Evolutionary conservation across 2,329 filamentous ascomycete species (phyloP).

Genomic region (Neopestalotiopsis clavispora): DNA sequence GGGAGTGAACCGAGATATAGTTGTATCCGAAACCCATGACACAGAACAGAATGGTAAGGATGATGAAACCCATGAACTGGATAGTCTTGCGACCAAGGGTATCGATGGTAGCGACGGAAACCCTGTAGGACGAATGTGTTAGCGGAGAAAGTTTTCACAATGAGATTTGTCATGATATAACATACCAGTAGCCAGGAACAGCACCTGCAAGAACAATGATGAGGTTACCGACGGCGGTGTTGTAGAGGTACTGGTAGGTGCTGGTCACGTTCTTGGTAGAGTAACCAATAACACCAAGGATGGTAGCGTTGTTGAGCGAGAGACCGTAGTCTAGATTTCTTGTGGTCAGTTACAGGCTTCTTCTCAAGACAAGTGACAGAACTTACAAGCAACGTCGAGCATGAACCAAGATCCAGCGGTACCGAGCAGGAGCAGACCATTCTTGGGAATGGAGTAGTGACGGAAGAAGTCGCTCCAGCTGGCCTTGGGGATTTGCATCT

Average conservation of each 20-base stretch:
- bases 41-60: slow-evolving; percentile 62
- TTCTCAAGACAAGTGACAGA: slow-evolving; percentile 43
- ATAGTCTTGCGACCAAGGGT: slow-evolving; percentile 79
- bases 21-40: slow-evolving; percentile 68
- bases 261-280: slow-evolving; percentile 55
- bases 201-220: slow-evolving; percentile 80
- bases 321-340: slow-evolving; percentile 58
- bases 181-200: slow-evolving; percentile 82
- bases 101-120: slow-evolving; percentile 76
- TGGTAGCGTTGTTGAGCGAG: slow-evolving; percentile 76
- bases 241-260: slow-evolving; percentile 73
- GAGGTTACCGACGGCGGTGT: slow-evolving; percentile 78
- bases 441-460: slow-evolving; percentile 74
- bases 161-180: no score
- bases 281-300: slow-evolving; percentile 75
- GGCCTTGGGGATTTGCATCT: slow-evolving; percentile 71
- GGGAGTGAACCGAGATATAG: slow-evolving; percentile 41
- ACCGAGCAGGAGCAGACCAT: slow-evolving; percentile 75
- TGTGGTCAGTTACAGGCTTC: not conserved
- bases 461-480: slow-evolving; percentile 72
- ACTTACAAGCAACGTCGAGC: slow-evolving; percentile 50
- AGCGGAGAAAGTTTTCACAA: no score
- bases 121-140: slow-evolving; percentile 72
- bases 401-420: slow-evolving; percentile 87
- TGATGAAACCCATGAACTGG: slow-evolving; percentile 67